These are phyloP conservation scores for Saccharomyces hybrid DNA, from an alignment of 1,139 yeast genomes.

Conservation along the genomic window DNA sequence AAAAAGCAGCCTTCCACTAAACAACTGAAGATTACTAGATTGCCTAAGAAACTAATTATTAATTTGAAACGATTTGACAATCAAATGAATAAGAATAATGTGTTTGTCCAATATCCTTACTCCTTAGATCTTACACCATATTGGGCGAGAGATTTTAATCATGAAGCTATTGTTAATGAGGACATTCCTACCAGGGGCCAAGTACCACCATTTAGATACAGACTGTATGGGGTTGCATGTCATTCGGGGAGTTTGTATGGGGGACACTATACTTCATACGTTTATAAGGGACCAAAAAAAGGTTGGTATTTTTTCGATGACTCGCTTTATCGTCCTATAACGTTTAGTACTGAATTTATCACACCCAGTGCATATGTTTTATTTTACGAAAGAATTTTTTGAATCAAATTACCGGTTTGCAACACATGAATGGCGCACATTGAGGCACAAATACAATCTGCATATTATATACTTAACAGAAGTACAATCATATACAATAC, in stretches of 20 bases:
- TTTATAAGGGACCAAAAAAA: slow-evolving; percentile 47
- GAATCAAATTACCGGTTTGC: background rate
- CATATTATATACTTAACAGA: background rate
- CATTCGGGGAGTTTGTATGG: slow-evolving; percentile 74
- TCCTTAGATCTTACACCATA: slow-evolving; percentile 60
- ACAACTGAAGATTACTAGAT: slow-evolving; percentile 54
- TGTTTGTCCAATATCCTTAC: slow-evolving; percentile 35
- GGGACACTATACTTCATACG: slow-evolving; percentile 87
- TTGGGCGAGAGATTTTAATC: slow-evolving; percentile 49
- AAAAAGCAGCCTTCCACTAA: slow-evolving; percentile 58
- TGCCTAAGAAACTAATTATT: slow-evolving; percentile 62
- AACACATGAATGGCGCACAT: background rate
- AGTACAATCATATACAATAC: background rate
- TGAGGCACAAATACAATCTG: background rate
- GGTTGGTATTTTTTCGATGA: slow-evolving; percentile 30
- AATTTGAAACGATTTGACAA: slow-evolving; percentile 70
- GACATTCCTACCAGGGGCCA: slow-evolving; percentile 62
- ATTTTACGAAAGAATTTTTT: slow-evolving; percentile 39
- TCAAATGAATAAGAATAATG: slow-evolving; percentile 28
- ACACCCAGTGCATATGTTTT: slow-evolving; percentile 63
- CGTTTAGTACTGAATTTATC: slow-evolving; percentile 21
- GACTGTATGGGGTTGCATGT: slow-evolving; percentile 73
- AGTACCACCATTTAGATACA: slow-evolving; percentile 65
- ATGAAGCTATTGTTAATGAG: slow-evolving; percentile 26
- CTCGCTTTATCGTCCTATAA: slow-evolving; percentile 20